Evolutionary conservation across 2,329 filamentous ascomycete genomes (phyloP), one percentile per base, ranked within the genome.

Genomic region (Ophiosphaerella herpotricha): DNA sequence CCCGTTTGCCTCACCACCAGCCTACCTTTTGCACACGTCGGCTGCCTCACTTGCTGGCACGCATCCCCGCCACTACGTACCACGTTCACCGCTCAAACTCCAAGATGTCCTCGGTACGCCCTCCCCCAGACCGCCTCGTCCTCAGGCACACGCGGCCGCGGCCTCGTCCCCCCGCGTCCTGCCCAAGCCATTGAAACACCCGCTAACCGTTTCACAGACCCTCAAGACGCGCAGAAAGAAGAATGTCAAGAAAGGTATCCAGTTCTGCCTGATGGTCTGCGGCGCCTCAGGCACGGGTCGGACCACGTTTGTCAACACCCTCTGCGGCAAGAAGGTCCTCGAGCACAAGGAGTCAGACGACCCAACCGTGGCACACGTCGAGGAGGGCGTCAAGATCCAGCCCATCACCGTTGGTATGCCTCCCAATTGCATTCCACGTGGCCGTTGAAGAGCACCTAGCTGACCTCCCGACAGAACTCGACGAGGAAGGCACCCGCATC

Each of bases 171-270:
- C 42, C 48, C 50, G 44, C 53, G 41, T 24, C 54, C 39, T 40
- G 54, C 46, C 55, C 51, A 29, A 50, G 49, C 50, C 48, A 56
- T 57, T 54, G 54, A 45, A 42, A 48, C 55, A 8, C 57, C 54
- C 54, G 57, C 70, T 73, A 61, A 73, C 62, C 31, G 37, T 46
- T 33, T 39, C 26, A 14, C 50, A 73, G 70, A 69, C 68, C 54
- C 69, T 95, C 79, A 66, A 96, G 89, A 92, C 97, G 76, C 92
- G 94, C 80, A 89, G 91, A 80, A 99, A 99, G 93, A 99, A 99
- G 90, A 97, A 99, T 85, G 93, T 99, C 81, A 97, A 97, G 89
- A 97, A 97, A 86, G 94, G 94, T 75, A 97, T 99, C 74, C 94
- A 99, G 84, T 99, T 99, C 83, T 97, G 92, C 78, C 80, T 99